A percentile compares a stretch with the other conserved stretches of the same genome.
Conservation (phyloP, 176 grass and related monocot genomes). For the Zoysia pacifica region DNA sequence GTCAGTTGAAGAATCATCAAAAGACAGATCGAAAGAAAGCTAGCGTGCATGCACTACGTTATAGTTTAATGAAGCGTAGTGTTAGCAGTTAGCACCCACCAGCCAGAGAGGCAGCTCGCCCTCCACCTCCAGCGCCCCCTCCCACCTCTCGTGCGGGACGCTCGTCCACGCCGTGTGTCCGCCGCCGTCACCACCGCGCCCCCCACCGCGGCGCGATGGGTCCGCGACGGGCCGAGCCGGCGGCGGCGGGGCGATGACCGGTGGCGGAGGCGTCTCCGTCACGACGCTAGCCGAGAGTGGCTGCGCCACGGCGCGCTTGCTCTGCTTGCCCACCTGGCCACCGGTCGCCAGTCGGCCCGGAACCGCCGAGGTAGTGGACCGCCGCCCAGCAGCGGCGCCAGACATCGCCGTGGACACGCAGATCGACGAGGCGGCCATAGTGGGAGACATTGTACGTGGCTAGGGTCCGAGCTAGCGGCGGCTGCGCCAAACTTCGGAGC, state of each 20-base stretch:
- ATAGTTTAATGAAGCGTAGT: background rate
- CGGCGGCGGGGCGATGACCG: conserved; percentile 15
- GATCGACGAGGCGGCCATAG: conserved; percentile 29
- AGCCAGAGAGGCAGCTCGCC: conserved; percentile 86
- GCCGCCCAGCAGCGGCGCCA: conserved; percentile 7
- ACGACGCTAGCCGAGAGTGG: conserved; percentile 36
- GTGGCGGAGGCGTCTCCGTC: conserved; percentile 36
- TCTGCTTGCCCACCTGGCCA: background rate
- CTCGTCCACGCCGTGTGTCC: conserved; percentile 87
- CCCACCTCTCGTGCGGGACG: conserved; percentile 85
- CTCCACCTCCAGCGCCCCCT: conserved; percentile 64
- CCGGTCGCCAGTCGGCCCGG: conserved; percentile 28
- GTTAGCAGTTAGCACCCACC: conserved; percentile 43
- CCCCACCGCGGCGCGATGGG: conserved; percentile 33
- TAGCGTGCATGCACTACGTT: background rate
- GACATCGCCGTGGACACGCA: conserved; percentile 29
- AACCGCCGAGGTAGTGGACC: background rate
- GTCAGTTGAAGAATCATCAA: conserved; percentile 31
- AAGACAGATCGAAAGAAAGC: background rate
- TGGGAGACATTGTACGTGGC: conserved; percentile 32
- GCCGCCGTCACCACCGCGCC: conserved; percentile 21
- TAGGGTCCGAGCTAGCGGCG: background rate
- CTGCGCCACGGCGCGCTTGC: conserved; percentile 45
- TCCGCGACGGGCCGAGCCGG: conserved; percentile 27
- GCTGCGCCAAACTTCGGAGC: background rate